A percentile compares a stretch with the other conserved stretches of the same genome.
These are phyloP conservation scores for Tuber melanosporum DNA, from an alignment of 495 filamentous ascomycete genomes.

Conservation along the genomic window DNA sequence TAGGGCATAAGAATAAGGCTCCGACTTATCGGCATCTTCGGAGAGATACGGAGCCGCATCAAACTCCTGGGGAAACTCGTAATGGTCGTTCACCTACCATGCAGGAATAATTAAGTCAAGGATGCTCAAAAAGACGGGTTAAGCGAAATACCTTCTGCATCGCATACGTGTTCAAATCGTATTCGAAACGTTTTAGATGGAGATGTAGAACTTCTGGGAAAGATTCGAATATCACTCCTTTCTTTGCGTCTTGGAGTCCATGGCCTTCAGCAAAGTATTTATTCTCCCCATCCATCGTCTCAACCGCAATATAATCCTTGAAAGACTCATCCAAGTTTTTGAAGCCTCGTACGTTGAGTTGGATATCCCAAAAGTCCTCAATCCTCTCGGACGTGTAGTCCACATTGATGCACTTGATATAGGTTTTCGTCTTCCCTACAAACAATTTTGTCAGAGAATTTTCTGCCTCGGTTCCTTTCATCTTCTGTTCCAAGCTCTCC, in stretches of 20 bases:
- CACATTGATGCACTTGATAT: slow-evolving; percentile 97
- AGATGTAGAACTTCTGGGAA: slow-evolving; percentile 94
- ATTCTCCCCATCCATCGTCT: slow-evolving; percentile 96
- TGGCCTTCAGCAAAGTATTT: slow-evolving; percentile 90
- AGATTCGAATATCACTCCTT: slow-evolving; percentile 92
- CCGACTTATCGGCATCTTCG: slow-evolving; percentile 75
- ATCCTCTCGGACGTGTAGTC: slow-evolving; percentile 89
- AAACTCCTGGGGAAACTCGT: slow-evolving; percentile 91
- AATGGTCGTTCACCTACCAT: slow-evolving; percentile 75
- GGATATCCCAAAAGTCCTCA: slow-evolving; percentile 98
- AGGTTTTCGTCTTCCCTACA: slow-evolving; percentile 94
- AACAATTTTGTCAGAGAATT: slow-evolving; percentile 85
- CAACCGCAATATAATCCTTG: slow-evolving; percentile 89
- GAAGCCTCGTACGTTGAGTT: slow-evolving; percentile 91
- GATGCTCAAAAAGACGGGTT: neutral
- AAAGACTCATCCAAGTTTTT: slow-evolving; percentile 91
- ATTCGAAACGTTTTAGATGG: slow-evolving; percentile 96
- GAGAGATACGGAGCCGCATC: slow-evolving; percentile 85
- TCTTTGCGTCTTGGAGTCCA: slow-evolving; percentile 91
- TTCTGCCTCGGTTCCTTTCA: slow-evolving; percentile 96
- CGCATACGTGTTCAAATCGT: slow-evolving; percentile 86
- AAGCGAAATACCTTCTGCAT: slow-evolving; percentile 69
- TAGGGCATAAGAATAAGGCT: slow-evolving; percentile 82
- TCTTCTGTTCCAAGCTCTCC: slow-evolving; percentile 89
- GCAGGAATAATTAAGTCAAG: slow-evolving; percentile 6